Evolutionary conservation across 495 filamentous ascomycete genomes (phyloP), one percentile per base, ranked within the genome.

Genomic region (Sabuloglossum arenarium): DNA sequence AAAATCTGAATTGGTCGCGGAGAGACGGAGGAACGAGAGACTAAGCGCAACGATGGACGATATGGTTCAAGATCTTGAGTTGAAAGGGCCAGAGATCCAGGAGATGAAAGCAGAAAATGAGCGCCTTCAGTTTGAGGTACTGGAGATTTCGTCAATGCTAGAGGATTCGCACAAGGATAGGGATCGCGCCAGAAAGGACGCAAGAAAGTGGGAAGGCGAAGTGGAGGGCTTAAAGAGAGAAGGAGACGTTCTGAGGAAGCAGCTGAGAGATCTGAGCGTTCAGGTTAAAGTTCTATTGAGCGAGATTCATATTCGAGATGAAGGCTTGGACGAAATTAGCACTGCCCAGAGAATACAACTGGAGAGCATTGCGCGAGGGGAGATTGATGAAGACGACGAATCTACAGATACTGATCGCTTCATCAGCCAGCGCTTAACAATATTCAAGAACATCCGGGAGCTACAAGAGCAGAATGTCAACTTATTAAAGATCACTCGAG

Each of bases 391-490:
- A 14, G 75, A 80, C 46, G 81, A 87, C 9, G 84, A 83, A 55
- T 70, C 85, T 43, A 82, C 79, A 14, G 80, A 86, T 56, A 94
- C 88, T 11, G 84, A 86, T 58, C 81, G 79, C 28, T 82, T 91
- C 68, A 97, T 99, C 61, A 88, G 82, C 59, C 74, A 86, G 57
- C 80, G 84, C 31, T 71, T 96, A 2, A 81, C 82, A 5, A 79
- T 83, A 0, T 97, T 91, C 78, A 85, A 82, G 56, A 79, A 85
- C 61, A 78, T 94, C 45, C 75, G 74, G 47, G 85, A 96, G 53
- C 75, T 99, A 25, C 88, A 97, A 61, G 80, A 85, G 51, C 84
- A 94, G 70, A 97, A 99, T 59, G 70, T 81, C 57, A 82, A 87
- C 39, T 75, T 95, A 6, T 75, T 95, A 14, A 79, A 78, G 49